Evolutionary conservation across 139 green algal genomes (phyloP).

Genomic region (Chlamydomonas incerta): DNA sequence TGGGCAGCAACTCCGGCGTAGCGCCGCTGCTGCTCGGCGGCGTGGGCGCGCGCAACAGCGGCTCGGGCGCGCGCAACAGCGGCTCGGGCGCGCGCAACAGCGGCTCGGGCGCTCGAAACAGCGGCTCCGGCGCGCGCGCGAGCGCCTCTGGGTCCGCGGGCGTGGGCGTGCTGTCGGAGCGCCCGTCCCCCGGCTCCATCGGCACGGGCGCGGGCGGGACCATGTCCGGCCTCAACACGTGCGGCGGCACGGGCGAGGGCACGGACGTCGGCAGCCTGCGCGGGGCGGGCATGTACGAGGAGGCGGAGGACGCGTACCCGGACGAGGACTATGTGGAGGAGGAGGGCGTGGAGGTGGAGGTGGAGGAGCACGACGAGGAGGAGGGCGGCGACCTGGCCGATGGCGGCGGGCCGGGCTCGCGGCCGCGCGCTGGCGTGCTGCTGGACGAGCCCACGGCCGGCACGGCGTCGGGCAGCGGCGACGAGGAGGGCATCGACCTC

Average conservation of each 20-base stretch:
- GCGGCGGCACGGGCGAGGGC: not conserved
- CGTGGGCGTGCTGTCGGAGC: conserved; percentile 1
- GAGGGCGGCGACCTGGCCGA: not conserved
- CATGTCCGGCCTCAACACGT: not conserved
- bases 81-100: conserved; percentile 4
- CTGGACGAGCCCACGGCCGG: not conserved
- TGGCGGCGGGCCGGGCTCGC: no score
- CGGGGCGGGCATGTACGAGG: not conserved
- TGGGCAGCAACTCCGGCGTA: not conserved
- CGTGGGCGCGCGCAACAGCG: not conserved
- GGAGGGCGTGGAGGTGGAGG: not conserved
- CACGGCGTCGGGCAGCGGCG: not conserved
- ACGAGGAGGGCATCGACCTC: conserved; percentile 6
- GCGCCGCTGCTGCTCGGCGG: conserved; percentile 4
- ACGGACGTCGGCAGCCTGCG: not conserved
- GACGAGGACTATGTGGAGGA: not conserved
- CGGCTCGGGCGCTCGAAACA: conserved; percentile 1
- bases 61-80: not conserved
- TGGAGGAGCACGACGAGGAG: not conserved
- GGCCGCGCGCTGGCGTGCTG: no score
- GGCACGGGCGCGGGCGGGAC: not conserved
- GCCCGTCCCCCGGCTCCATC: conserved; percentile 10
- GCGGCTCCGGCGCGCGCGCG: not conserved
- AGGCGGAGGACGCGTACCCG: not conserved
- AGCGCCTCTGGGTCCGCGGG: not conserved